These are phyloP conservation scores for Fusarium luffae DNA, from an alignment of 2,329 filamentous ascomycete species.

Conservation along the genomic window DNA sequence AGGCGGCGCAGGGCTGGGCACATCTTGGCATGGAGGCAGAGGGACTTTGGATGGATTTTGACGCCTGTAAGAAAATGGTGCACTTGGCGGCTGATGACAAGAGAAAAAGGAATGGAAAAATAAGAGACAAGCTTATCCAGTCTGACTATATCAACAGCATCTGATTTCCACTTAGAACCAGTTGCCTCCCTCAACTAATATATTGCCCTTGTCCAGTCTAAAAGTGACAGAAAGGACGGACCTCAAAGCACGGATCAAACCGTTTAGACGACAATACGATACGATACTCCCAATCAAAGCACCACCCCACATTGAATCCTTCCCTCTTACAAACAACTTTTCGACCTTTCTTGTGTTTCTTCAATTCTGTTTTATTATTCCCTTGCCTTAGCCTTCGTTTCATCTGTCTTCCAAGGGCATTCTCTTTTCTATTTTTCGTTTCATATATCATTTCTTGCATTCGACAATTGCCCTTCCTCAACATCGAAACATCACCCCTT, in stretches of 20 bases:
- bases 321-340: constrained; percentile 19
- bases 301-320: constrained; percentile 23
- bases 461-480: background rate
- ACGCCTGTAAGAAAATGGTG: constrained; percentile 28
- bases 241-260: constrained; percentile 11
- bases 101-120: background rate
- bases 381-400: constrained; percentile 10
- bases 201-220: background rate
- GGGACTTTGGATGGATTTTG: background rate
- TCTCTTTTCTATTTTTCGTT: constrained; percentile 9
- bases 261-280: constrained; percentile 2
- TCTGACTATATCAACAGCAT: background rate
- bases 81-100: constrained; percentile 5
- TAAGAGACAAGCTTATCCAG: background rate
- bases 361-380: constrained; percentile 14
- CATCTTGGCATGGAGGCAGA: constrained; percentile 27
- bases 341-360: constrained; percentile 1
- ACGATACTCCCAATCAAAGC: constrained; percentile 32
- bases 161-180: background rate
- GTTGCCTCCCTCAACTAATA: background rate
- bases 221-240: background rate
- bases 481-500: background rate
- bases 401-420: constrained; percentile 1
- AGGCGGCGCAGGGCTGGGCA: constrained; percentile 35
- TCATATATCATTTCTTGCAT: background rate